phyloP scores from a whole-genome alignment of 2,329 filamentous ascomycete species.

The Parascedosporium putredinis region DNA sequence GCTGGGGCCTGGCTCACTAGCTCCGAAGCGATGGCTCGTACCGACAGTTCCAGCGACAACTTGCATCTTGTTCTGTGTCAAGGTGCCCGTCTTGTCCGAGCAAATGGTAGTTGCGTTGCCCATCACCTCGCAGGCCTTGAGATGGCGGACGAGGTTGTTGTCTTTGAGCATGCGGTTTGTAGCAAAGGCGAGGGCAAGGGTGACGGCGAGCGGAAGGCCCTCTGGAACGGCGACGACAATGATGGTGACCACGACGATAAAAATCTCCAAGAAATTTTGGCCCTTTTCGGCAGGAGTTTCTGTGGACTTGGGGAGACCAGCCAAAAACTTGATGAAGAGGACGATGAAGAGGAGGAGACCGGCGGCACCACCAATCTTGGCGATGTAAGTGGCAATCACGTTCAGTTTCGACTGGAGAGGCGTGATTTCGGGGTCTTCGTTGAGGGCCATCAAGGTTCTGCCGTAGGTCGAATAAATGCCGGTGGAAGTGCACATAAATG shows the following conservation, averaged over 20 bases:
- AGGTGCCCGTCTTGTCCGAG: slow-evolving; percentile 57
- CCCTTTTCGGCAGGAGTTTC: slow-evolving; percentile 60
- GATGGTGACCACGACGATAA: slow-evolving; percentile 70
- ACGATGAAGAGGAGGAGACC: slow-evolving; percentile 74
- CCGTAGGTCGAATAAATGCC: slow-evolving; percentile 66
- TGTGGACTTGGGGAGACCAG: slow-evolving; percentile 45
- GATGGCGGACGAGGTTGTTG: slow-evolving; percentile 65
- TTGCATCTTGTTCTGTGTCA: slow-evolving; percentile 61
- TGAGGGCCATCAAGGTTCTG: slow-evolving; percentile 63
- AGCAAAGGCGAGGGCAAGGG: slow-evolving; percentile 64
- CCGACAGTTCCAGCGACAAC: slow-evolving; percentile 52
- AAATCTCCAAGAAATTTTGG: slow-evolving; percentile 64
- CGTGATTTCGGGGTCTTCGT: slow-evolving; percentile 64
- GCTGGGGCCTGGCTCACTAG: slow-evolving; percentile 18
- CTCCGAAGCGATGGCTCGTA: slow-evolving; percentile 43
- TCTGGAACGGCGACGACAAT: slow-evolving; percentile 73
- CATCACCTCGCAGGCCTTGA: slow-evolving; percentile 74
- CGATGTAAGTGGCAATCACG: slow-evolving; percentile 65
- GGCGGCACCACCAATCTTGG: slow-evolving; percentile 65
- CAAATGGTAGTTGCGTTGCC: slow-evolving; percentile 65
- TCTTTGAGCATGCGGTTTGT: slow-evolving; percentile 69
- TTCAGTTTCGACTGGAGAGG: slow-evolving; percentile 69
- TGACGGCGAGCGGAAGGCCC: slow-evolving; percentile 68
- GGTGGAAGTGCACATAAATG: slow-evolving; percentile 63
- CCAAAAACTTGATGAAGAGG: slow-evolving; percentile 76